These are phyloP conservation scores for Gossypium mustelinum DNA, from an alignment of 345 rosid species.

Conservation along the genomic window DNA sequence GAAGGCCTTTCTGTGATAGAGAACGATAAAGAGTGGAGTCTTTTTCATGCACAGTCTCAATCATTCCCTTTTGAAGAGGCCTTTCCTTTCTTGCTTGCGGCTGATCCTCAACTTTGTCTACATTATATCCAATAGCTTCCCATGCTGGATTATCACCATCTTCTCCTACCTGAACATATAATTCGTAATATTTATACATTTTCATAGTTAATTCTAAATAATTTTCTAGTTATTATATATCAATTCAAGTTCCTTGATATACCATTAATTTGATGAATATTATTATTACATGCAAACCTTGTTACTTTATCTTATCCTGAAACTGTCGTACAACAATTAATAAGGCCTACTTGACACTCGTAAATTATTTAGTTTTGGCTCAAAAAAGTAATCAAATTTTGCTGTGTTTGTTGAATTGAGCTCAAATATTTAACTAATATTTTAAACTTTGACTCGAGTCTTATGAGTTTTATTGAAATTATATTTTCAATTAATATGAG, in stretches of 20 bases:
- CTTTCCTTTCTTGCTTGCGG: conserved; percentile 31
- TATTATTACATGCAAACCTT: no score
- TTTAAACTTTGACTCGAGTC: no score
- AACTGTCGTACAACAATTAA: neutral
- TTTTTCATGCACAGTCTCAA: conserved; percentile 51
- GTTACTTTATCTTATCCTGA: neutral
- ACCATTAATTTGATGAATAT: no score
- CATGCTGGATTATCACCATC: conserved; percentile 63
- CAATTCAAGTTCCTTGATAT: no score
- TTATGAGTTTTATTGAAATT: no score
- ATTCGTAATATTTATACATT: neutral
- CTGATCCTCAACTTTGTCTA: conserved; percentile 20
- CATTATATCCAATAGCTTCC: conserved; percentile 66
- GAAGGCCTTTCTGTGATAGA: conserved; percentile 56
- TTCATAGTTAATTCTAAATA: no score
- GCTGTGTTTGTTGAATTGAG: no score
- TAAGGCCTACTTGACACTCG: neutral
- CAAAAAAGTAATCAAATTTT: no score
- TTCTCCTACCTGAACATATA: conserved; percentile 46
- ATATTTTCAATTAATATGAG: no score
- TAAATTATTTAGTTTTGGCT: no score
- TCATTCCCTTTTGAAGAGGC: conserved; percentile 68
- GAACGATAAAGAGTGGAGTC: conserved; percentile 41
- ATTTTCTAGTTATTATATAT: no score
- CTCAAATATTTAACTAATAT: no score